Conservation (phyloP, 495 filamentous ascomycete species). For the Annulohypoxylon nitens region DNA sequence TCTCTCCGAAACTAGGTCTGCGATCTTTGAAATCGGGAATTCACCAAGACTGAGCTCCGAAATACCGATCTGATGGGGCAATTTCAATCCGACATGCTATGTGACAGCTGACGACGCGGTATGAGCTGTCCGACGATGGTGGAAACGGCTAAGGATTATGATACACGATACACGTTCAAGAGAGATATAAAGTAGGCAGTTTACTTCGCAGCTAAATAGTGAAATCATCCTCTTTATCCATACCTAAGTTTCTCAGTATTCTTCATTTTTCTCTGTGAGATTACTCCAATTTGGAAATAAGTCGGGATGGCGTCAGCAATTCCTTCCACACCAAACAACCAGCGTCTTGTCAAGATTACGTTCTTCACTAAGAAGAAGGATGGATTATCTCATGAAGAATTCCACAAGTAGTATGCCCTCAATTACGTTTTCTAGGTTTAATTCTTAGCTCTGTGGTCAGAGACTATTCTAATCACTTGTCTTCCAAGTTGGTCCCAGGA, state of each 20-base stretch:
- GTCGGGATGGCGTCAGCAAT: conserved; percentile 2
- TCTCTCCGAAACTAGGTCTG: not conserved
- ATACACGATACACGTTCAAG: not conserved
- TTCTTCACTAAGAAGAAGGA: conserved; percentile 22
- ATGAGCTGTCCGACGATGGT: too few relatives aligned
- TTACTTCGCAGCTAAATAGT: not conserved
- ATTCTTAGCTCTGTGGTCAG: not conserved
- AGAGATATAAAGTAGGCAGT: not conserved
- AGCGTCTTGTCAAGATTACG: conserved; percentile 17
- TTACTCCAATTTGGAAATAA: not conserved
- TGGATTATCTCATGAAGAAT: conserved; percentile 17
- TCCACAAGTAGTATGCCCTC: conserved; percentile 28
- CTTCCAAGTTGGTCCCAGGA: conserved; percentile 28
- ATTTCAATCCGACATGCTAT: not conserved
- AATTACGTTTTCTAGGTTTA: not conserved
- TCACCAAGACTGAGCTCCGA: not conserved
- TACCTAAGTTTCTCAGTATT: not conserved
- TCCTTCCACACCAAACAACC: not conserved
- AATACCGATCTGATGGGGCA: not conserved
- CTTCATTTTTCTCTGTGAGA: too few relatives aligned
- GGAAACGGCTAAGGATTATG: too few relatives aligned
- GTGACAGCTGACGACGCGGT: not conserved
- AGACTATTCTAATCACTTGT: not conserved
- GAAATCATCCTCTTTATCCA: not conserved
- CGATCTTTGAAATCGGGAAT: not conserved